phyloP scores from a whole-genome alignment of 2,329 filamentous ascomycete species.

The Apiospora sp. region DNA sequence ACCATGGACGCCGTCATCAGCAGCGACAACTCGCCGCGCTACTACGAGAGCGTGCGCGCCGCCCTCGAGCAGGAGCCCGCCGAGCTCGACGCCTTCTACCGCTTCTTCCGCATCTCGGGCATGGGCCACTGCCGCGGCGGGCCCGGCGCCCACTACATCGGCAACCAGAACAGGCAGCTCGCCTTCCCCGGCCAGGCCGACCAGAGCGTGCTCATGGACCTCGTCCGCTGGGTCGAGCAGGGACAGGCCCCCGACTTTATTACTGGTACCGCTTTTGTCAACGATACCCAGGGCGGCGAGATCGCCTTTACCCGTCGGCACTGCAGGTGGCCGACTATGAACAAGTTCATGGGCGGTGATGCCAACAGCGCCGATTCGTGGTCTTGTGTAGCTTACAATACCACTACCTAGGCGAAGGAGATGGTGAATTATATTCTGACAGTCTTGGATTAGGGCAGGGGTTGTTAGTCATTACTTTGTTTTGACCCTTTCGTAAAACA shows the following conservation, averaged over 20 bases:
- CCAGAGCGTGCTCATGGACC: constrained; percentile 15
- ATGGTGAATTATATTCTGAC: not conserved
- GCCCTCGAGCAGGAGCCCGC: constrained; percentile 47
- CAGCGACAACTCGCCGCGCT: constrained; percentile 52
- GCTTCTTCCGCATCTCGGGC: constrained; percentile 60
- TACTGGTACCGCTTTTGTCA: constrained; percentile 9
- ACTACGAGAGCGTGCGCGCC: constrained; percentile 55
- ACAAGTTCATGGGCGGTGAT: constrained; percentile 16
- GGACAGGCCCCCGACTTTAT: not conserved
- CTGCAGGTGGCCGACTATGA: constrained; percentile 17
- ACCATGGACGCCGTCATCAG: constrained; percentile 53
- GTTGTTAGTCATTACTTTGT: not conserved
- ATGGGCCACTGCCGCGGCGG: constrained; percentile 46
- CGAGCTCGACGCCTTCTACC: constrained; percentile 53
- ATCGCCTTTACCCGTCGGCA: not conserved
- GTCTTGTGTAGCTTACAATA: constrained; percentile 3
- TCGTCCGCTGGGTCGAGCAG: constrained; percentile 18
- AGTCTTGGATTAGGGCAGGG: not conserved
- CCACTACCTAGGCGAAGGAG: not conserved
- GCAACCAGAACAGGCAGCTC: constrained; percentile 4
- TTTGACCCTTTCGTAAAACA: not conserved
- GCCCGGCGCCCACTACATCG: constrained; percentile 14
- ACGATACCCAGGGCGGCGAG: not conserved
- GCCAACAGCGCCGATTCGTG: constrained; percentile 8
- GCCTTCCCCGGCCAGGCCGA: not conserved